Conservation (phyloP, 768 basidiomycete genomes). For the Lactarius deliciosus region DNA sequence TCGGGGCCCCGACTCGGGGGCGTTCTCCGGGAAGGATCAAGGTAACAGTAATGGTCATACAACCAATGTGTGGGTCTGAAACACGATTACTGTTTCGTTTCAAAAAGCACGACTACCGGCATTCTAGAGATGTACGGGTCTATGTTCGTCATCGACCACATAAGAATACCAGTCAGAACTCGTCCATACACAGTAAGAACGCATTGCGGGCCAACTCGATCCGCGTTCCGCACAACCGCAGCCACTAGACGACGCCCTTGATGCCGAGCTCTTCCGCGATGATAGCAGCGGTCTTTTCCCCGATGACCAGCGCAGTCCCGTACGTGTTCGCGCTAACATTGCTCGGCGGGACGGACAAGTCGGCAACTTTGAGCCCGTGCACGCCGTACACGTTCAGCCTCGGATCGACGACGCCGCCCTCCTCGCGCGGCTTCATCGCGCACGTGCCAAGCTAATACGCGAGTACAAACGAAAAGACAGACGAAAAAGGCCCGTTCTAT, state of each 20-base stretch:
- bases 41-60: too few relatives aligned
- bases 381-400: constrained; percentile 62
- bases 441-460: constrained; percentile 52
- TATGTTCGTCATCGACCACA: too few relatives aligned
- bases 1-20: too few relatives aligned
- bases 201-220: too few relatives aligned
- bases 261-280: constrained; percentile 52
- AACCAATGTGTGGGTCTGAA: too few relatives aligned
- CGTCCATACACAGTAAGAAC: too few relatives aligned
- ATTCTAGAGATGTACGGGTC: too few relatives aligned
- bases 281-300: constrained; percentile 59
- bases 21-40: too few relatives aligned
- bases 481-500: background rate
- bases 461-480: too few relatives aligned
- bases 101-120: too few relatives aligned
- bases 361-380: constrained; percentile 53
- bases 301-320: constrained; percentile 45
- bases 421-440: constrained; percentile 59
- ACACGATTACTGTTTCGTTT: too few relatives aligned
- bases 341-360: constrained; percentile 41
- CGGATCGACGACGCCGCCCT: constrained; percentile 61
- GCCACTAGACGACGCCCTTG: background rate
- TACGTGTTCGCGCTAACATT: constrained; percentile 46
- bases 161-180: too few relatives aligned
- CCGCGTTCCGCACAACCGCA: background rate